Conservation (phyloP, 768 basidiomycete species). For the Chalciporus chontae region DNA sequence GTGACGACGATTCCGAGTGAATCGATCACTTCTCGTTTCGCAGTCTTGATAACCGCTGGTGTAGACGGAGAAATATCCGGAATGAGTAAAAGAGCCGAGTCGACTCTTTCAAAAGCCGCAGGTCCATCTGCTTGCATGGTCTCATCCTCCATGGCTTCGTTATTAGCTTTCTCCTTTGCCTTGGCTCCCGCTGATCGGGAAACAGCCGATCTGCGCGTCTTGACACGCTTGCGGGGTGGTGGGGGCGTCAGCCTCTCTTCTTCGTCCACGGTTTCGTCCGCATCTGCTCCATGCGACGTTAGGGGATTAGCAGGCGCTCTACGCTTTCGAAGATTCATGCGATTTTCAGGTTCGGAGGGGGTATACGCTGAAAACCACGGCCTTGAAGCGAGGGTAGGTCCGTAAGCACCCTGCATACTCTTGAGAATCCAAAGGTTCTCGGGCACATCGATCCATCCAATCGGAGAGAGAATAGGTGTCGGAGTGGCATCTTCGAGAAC, state of each 20-base stretch:
- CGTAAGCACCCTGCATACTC: slow-evolving; percentile 30
- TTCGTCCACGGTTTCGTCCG: slow-evolving; percentile 32
- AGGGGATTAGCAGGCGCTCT: slow-evolving; percentile 23
- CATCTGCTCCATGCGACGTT: slow-evolving; percentile 31
- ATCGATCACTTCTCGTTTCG: slow-evolving; percentile 24
- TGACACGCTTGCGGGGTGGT: slow-evolving; percentile 30
- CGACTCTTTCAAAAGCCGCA: not conserved
- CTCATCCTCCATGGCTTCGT: slow-evolving; percentile 6
- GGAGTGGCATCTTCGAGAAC: slow-evolving; percentile 23
- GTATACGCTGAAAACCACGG: slow-evolving; percentile 32
- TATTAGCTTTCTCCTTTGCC: slow-evolving; percentile 3
- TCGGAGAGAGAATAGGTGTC: slow-evolving; percentile 33
- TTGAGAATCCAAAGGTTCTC: slow-evolving; percentile 35
- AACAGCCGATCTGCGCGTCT: slow-evolving; percentile 22
- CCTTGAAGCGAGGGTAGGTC: slow-evolving; percentile 17
- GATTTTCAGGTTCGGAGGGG: slow-evolving; percentile 27
- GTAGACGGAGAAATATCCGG: slow-evolving; percentile 9
- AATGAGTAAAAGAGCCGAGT: slow-evolving; percentile 15
- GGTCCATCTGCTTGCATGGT: slow-evolving; percentile 2
- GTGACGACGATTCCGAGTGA: slow-evolving; percentile 11
- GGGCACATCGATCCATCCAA: slow-evolving; percentile 32
- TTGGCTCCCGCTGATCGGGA: slow-evolving; percentile 6
- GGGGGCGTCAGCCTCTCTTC: slow-evolving; percentile 25
- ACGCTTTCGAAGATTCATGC: slow-evolving; percentile 34
- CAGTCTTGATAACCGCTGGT: slow-evolving; percentile 7